A percentile compares a stretch with the other conserved stretches of the same genome.
These are phyloP conservation scores for Suhomyces taliae DNA, from an alignment of 1,139 yeast species.

Conservation along the genomic window DNA sequence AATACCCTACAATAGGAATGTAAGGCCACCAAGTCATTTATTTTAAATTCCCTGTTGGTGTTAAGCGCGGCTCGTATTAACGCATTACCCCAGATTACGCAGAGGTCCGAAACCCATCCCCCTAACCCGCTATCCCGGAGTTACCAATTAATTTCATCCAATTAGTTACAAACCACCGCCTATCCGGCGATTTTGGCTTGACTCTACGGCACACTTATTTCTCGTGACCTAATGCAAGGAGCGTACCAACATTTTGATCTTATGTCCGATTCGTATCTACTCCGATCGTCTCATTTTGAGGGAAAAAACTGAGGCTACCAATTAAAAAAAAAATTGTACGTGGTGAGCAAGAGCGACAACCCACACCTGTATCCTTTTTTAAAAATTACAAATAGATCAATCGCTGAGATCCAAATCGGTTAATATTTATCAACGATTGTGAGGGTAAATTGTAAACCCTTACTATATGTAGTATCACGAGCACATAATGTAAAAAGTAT, in stretches of 20 bases:
- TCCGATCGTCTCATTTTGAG: neutral
- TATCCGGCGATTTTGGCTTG: neutral
- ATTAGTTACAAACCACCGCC: neutral
- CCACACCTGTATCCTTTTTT: too few relatives aligned
- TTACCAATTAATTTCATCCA: neutral
- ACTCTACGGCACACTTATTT: neutral
- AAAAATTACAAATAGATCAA: too few relatives aligned
- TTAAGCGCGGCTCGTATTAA: neutral
- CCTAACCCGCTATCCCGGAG: neutral
- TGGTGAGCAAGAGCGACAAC: too few relatives aligned
- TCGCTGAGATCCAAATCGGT: too few relatives aligned
- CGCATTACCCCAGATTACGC: neutral
- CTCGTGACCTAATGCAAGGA: neutral
- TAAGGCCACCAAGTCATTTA: too few relatives aligned
- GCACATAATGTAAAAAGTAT: too few relatives aligned
- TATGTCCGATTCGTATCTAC: constrained; percentile 6
- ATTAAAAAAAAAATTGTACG: too few relatives aligned
- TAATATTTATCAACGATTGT: too few relatives aligned
- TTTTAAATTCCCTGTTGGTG: neutral
- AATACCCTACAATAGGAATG: too few relatives aligned
- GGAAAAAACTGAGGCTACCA: too few relatives aligned
- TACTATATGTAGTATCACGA: too few relatives aligned
- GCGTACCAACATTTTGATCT: constrained; percentile 8
- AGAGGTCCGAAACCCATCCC: neutral
- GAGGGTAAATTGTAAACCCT: too few relatives aligned